Evolutionary conservation across 805 yeast genomes (phyloP).

Genomic region (Dipodascus geniculatus): DNA sequence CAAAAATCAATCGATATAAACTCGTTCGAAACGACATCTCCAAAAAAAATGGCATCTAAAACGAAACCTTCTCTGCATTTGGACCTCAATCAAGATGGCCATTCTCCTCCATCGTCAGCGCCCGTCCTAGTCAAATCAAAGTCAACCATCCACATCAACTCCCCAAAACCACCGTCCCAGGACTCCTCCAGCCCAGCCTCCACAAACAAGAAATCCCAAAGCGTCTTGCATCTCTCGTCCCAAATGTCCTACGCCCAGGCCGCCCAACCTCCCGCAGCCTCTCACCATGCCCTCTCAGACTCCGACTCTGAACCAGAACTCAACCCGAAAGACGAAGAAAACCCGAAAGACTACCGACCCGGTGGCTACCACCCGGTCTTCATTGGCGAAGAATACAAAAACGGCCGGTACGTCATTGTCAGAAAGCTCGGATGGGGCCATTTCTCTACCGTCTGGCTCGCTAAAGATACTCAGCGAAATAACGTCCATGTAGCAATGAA

Average conservation of each 20-base stretch:
- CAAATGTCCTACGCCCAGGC: background rate
- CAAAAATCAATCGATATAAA: too few species aligned
- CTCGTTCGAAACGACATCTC: background rate
- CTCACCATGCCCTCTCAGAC: background rate
- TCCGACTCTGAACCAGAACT: constrained; percentile 1
- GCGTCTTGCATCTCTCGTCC: background rate
- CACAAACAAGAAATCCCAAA: background rate
- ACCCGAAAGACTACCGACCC: constrained; percentile 66
- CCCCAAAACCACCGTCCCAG: background rate
- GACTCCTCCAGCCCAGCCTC: background rate
- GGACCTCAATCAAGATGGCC: background rate
- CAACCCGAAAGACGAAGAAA: constrained; percentile 48
- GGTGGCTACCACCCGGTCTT: constrained; percentile 96
- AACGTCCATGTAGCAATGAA: constrained; percentile 83
- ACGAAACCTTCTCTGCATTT: background rate
- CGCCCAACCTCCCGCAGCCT: background rate
- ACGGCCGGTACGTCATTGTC: constrained; percentile 64
- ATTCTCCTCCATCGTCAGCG: background rate
- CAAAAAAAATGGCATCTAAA: background rate
- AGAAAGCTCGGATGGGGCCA: constrained; percentile 99
- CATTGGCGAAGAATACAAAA: constrained; percentile 75
- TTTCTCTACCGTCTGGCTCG: constrained; percentile 92
- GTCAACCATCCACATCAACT: background rate
- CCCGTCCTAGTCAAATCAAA: background rate
- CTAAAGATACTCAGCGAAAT: constrained; percentile 43